Base-by-base conservation (phyloP, 352 stramenopile genomes). In the Phytophthora citricola region DNA sequence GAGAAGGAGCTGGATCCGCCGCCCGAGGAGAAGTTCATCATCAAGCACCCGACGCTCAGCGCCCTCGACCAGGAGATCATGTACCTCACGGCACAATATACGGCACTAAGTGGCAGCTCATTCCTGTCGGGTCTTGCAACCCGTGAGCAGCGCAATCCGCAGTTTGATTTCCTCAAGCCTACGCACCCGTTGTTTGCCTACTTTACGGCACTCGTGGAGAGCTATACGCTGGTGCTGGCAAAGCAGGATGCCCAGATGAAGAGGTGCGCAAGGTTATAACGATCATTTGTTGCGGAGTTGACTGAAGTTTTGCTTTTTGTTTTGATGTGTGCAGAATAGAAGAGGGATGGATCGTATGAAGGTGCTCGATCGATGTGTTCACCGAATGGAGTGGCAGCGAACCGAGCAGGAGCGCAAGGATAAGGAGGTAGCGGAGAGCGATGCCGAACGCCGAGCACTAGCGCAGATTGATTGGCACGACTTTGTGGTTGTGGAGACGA, bases 401-500 rank as follows among this genome's bases (percentile, higher is more conserved):
- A 82, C 80, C 17, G 85, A 94, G 56, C 81, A 91, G 53, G 88
- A 96, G 27, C 66, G 70, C 6, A 84, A 92, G 50, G 85, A 90
- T 14, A 76, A 77, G 22, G 86, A 96, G 41, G 83, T 73, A 1
- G 88, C 85, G 8, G 86, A 90, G 40, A 90, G 75, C 52, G 89
- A 95, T 45, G 87, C 85, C 0, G 87, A 96, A 73, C 76, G 77
- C 4, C 75, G 87, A 12, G 89, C 87, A 44, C 65, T 91, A 14
- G 75, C 84, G 29, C 80, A 93, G 67, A 84, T 99, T 63, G 97
- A 99, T 83, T 99, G 98, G 98, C 95, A 99, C 75, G 97, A 99
- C 78, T 99, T 99, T 71, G 95, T 99, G 4, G 90, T 99, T 3
- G 98, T 99, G 0, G 97, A 99, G 74, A 99, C 95, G 11, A 99